Conservation (phyloP, 1,284 basidiomycete species). For the Moniliophthora roreri region DNA sequence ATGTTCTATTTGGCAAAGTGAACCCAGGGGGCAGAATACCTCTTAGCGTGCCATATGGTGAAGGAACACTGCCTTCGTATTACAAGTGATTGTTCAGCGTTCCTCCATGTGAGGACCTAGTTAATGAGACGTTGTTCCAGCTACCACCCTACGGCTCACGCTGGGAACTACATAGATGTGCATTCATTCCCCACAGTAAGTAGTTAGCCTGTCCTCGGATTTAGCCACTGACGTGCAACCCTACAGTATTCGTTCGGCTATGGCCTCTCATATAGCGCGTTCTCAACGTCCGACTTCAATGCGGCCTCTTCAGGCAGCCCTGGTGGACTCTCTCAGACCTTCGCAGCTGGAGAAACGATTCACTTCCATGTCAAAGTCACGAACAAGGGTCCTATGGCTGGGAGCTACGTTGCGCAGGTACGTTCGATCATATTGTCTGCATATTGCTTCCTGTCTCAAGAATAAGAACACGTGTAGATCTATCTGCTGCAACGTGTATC, state of each 20-base stretch:
- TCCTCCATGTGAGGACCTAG: too few species aligned
- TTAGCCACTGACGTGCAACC: not conserved
- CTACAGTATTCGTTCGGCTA: slow-evolving; percentile 27
- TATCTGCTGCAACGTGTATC: slow-evolving; percentile 28
- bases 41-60: slow-evolving; percentile 25
- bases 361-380: slow-evolving; percentile 25
- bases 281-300: slow-evolving; percentile 23
- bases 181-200: slow-evolving; percentile 21
- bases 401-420: slow-evolving; percentile 27
- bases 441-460: not conserved
- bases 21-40: slow-evolving; percentile 28
- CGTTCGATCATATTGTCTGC: not conserved
- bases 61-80: slow-evolving; percentile 24
- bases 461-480: slow-evolving; percentile 14
- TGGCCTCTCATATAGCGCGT: slow-evolving; percentile 28
- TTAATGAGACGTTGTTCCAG: slow-evolving; percentile 7
- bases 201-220: not conserved
- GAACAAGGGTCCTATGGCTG: slow-evolving; percentile 23
- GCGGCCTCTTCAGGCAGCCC: slow-evolving; percentile 20
- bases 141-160: slow-evolving; percentile 26
- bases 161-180: slow-evolving; percentile 25
- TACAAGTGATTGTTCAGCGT: slow-evolving; percentile 23
- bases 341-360: slow-evolving; percentile 25
- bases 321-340: slow-evolving; percentile 14
- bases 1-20: slow-evolving; percentile 27